Evolutionary conservation across 1,284 basidiomycete species (phyloP), one percentile per base, ranked within the genome.

Genomic region (Irpex sp.): DNA sequence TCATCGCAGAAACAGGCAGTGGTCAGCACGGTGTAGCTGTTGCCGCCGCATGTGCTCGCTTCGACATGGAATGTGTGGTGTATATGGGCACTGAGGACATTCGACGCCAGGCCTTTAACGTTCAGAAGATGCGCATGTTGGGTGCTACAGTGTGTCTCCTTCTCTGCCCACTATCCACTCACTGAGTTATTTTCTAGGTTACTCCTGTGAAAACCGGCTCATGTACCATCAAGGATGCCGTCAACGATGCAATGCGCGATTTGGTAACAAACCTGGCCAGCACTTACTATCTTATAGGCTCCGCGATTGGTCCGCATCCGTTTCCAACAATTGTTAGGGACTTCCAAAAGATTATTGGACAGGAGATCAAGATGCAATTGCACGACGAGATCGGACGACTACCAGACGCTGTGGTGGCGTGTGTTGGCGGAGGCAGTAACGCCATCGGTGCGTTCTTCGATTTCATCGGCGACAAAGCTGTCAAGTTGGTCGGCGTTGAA

Each of bases 61-160:
- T 99, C 72, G 96, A 94, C 13, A 74, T 99, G 81, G 91, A 98
- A 76, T 99, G 97, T 74, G 80, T 97, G 70, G 85, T 99, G 69
- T 99, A 96, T 80, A 99, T 99, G 97, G 97, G 97, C 61, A 88
- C 94, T n/a, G 97, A 98, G 77, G 97, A 99, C 76, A 96, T 98
- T 21, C 85, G 95, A 44, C 84, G 97, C 51, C 97, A 99, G 77
- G 92, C 93, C 13, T 79, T 99, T 70, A 99, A 99, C 78, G 97
- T 98, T 36, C 98, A 98, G 86, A 86, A 97, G 60, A 99, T 99
- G 75, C 89, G 92, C 74, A 98, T 98, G 96, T 84, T 99, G 37
- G 97, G 97, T 62, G 97, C 86, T 61, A 95, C 92, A 78, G 71
- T 61, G 21, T 13, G 56, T 21, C 47, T 15, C 21, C 19, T 8